Percentiles rank a stretch among this genome's conserved stretches.
phyloP scores from a whole-genome alignment of 305 asterid species.

The Fraxinus sp. region DNA sequence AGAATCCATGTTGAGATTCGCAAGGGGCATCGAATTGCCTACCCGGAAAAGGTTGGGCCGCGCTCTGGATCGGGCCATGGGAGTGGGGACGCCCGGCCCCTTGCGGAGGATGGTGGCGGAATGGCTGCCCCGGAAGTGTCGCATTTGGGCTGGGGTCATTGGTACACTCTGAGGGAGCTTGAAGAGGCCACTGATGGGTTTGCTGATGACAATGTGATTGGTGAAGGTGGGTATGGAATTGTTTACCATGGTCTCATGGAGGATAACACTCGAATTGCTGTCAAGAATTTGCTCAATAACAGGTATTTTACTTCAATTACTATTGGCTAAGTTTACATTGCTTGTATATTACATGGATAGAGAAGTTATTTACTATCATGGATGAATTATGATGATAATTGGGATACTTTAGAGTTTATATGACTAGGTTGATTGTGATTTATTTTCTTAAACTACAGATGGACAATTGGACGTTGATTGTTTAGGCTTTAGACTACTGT shows the following conservation, averaged over 20 bases:
- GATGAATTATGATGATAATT: not conserved
- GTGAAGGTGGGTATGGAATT: conserved; percentile 96
- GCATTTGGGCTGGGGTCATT: conserved; percentile 96
- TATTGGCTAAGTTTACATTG: not conserved
- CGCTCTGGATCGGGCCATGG: conserved; percentile 50
- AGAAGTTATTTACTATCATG: not conserved
- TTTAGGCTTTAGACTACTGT: not conserved
- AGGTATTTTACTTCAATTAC: conserved; percentile 38
- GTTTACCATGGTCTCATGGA: conserved; percentile 71
- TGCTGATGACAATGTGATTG: conserved; percentile 78
- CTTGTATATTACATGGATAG: not conserved
- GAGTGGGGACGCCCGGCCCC: conserved; percentile 46
- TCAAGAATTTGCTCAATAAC: conserved; percentile 88
- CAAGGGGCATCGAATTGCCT: conserved; percentile 50
- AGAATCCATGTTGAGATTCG: conserved; percentile 57
- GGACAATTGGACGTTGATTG: not conserved
- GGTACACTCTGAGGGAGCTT: conserved; percentile 90
- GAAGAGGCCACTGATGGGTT: conserved; percentile 65
- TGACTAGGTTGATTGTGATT: not conserved
- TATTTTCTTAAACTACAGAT: not conserved
- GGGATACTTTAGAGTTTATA: not conserved
- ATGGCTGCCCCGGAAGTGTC: conserved; percentile 75
- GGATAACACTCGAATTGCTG: conserved; percentile 66
- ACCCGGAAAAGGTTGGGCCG: conserved; percentile 44
- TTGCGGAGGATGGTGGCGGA: conserved; percentile 34